These are phyloP conservation scores for Candida maesae DNA, from an alignment of 805 yeast species.

Conservation along the genomic window DNA sequence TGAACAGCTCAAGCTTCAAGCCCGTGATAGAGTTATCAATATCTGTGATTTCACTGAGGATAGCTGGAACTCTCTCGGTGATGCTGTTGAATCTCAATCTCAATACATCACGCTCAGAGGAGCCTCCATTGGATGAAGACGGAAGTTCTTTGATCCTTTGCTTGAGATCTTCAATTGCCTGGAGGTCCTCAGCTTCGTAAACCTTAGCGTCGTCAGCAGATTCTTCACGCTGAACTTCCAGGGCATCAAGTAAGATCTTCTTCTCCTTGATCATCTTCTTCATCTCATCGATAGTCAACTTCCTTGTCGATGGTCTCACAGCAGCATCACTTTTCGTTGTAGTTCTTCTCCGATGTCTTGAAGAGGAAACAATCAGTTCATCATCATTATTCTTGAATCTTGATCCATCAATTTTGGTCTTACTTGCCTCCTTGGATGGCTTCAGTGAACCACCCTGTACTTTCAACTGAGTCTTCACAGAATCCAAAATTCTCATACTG, in stretches of 20 bases:
- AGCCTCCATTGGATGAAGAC: constrained; percentile 29
- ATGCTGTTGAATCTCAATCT: constrained; percentile 24
- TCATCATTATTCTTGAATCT: constrained; percentile 79
- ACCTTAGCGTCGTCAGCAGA: constrained; percentile 40
- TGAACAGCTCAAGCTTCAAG: constrained; percentile 61
- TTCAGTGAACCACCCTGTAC: constrained; percentile 7
- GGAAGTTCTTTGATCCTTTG: constrained; percentile 44
- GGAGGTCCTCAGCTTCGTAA: constrained; percentile 42
- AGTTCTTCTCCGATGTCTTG: constrained; percentile 28
- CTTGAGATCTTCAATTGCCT: constrained; percentile 39
- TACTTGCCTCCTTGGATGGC: constrained; percentile 26
- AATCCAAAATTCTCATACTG: constrained; percentile 69
- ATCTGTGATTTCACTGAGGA: constrained; percentile 55
- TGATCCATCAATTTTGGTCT: constrained; percentile 31
- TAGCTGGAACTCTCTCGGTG: constrained; percentile 48
- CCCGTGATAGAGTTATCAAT: constrained; percentile 65
- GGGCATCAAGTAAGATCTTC: constrained; percentile 56
- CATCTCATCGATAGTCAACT: constrained; percentile 44
- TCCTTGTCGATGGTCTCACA: constrained; percentile 4
- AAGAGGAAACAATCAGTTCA: constrained; percentile 31
- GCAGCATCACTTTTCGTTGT: constrained; percentile 1
- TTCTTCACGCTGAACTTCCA: constrained; percentile 31
- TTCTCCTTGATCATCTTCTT: constrained; percentile 72
- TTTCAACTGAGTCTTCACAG: constrained; percentile 54
- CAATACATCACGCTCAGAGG: constrained; percentile 33